phyloP scores from a whole-genome alignment of 176 grass and related monocot species.

The bread wheat (Triticum aestivum) region DNA sequence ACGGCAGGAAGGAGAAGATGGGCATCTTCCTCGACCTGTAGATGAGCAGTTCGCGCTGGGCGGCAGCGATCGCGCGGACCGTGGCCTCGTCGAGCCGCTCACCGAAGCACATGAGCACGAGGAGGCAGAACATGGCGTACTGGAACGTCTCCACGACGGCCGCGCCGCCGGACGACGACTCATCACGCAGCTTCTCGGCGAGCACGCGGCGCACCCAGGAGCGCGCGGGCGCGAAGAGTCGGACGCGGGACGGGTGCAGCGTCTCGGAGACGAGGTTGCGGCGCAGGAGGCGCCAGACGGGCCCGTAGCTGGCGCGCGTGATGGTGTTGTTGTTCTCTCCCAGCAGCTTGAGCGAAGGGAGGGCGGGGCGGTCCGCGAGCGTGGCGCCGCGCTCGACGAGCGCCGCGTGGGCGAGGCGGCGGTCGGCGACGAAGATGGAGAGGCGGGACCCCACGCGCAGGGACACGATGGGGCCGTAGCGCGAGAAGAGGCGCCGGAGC shows the following conservation, averaged over 20 bases:
- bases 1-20: slow-evolving; percentile 31
- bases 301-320: slow-evolving; percentile 41
- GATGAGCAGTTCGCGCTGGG: slow-evolving; percentile 23
- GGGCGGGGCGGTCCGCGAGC: slow-evolving; percentile 30
- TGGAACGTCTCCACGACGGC: slow-evolving; percentile 40
- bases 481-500: slow-evolving; percentile 13
- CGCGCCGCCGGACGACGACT: background rate
- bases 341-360: slow-evolving; percentile 4
- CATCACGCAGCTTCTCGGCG: slow-evolving; percentile 18
- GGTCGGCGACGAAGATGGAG: slow-evolving; percentile 41
- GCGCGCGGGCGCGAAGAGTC: slow-evolving; percentile 41
- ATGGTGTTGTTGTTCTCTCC: slow-evolving; percentile 27
- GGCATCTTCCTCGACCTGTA: background rate
- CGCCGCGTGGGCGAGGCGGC: slow-evolving; percentile 39
- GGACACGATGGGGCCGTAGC: slow-evolving; percentile 45
- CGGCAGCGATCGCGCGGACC: slow-evolving; percentile 38
- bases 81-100: slow-evolving; percentile 52
- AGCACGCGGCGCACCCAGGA: slow-evolving; percentile 32
- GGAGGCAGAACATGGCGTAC: slow-evolving; percentile 59
- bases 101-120: slow-evolving; percentile 76
- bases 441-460: slow-evolving; percentile 35
- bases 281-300: slow-evolving; percentile 48
- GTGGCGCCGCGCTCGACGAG: slow-evolving; percentile 35
- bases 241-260: slow-evolving; percentile 39
- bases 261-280: slow-evolving; percentile 57